Base-by-base conservation (phyloP, 805 yeast genomes). In the Yarrowia sp. region DNA sequence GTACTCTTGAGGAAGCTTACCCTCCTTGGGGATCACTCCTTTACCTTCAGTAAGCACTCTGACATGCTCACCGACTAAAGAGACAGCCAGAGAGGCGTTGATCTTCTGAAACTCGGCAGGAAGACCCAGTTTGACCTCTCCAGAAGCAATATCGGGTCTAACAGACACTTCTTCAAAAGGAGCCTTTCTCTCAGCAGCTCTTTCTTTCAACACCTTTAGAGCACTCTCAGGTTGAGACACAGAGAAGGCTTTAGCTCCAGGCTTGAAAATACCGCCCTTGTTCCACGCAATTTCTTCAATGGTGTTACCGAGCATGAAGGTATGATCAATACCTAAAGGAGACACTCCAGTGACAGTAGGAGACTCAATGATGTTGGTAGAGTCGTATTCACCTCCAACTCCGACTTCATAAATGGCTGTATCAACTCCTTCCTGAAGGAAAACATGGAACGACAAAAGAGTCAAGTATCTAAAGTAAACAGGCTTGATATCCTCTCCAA, bases 321-420 rank as follows among this genome's bases (percentile, higher is more conserved):
- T 88, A 75, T 95, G 99, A 74, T 95, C 99, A 48, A 95, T 88
- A 0, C 98, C 99, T 67, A 95, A 77, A 6, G 93, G 83, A 1
- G 95, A 79, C 15, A 95, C 87, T 42, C 96, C 99, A 53, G 96
- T 87, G 0, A 86, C 92, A 0, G 89, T 83, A 17, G 99, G 98
- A 47, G 80, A 77, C 47, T 81, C 85, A 57, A 95, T 84, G 1
- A 95, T 83, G 74, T 95, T 95, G 11, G 99, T 95, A n/a, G 97
- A 90, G 75, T 95, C 99, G 72, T 86, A 91, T 73, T 90, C 96
- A 7, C 99, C 99, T 33, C 99, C 99, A 55, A 95, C 96, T 22
- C 99, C 99, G 35, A 96, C 99, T 75, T 95, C 99, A 73, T 90
- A 92, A 42, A 95, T 87, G 11, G 98, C 98, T 39, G 97, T 84